Conservation (phyloP, 108 stramenopile species). For the Seminavis robusta region DNA sequence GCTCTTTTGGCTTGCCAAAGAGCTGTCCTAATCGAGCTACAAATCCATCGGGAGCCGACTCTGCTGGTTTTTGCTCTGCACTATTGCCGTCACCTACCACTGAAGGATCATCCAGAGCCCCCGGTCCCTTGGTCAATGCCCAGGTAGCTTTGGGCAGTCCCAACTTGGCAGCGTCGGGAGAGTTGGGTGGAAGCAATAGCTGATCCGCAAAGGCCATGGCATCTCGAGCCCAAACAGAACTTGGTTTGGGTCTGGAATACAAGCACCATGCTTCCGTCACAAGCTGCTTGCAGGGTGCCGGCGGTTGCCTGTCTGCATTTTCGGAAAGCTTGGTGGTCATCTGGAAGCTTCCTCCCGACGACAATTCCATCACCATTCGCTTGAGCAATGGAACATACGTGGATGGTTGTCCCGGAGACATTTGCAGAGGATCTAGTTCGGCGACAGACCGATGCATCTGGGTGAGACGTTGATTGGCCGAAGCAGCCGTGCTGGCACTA, state of each 20-base stretch:
- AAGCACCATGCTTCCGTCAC: constrained; percentile 58
- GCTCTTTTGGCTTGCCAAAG: neutral
- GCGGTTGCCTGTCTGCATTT: neutral
- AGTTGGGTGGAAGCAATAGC: neutral
- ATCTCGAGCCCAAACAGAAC: constrained; percentile 53
- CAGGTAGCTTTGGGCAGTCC: constrained; percentile 34
- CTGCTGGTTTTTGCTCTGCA: too few species aligned
- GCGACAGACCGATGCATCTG: constrained; percentile 29
- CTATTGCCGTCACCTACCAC: too few species aligned
- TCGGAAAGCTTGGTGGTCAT: neutral
- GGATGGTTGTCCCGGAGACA: constrained; percentile 41
- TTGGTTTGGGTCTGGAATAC: constrained; percentile 37
- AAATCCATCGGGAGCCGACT: too few species aligned
- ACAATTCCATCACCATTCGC: constrained; percentile 45
- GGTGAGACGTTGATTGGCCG: neutral
- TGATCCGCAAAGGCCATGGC: constrained; percentile 37
- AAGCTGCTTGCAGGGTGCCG: constrained; percentile 4
- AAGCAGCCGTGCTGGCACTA: neutral
- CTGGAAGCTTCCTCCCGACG: constrained; percentile 41
- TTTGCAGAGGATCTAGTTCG: constrained; percentile 27
- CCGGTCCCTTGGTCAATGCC: constrained; percentile 53
- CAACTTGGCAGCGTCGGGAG: neutral
- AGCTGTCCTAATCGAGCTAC: neutral
- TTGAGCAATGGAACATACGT: constrained; percentile 46
- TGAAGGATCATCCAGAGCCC: constrained; percentile 26